Evolutionary conservation across 371 early-diverging fungal species (phyloP).

Genomic region (Syncephalastrum contaminatum): DNA sequence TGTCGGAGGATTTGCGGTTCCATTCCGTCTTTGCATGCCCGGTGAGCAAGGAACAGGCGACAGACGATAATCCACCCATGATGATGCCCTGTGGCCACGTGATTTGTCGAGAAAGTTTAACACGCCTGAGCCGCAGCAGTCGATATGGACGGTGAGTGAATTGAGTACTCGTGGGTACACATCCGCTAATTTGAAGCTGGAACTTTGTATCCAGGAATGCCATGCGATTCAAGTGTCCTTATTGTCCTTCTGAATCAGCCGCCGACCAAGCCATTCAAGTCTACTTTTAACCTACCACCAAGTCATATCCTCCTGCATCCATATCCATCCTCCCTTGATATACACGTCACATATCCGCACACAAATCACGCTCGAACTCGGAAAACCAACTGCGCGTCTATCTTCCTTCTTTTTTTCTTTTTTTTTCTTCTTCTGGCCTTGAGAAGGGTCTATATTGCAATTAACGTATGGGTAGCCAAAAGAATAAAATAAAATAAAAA

Average conservation of each 20-base stretch:
- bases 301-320: neutral
- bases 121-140: constrained; percentile 71
- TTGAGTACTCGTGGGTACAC: neutral
- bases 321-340: too few relatives aligned
- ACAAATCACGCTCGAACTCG: too few relatives aligned
- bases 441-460: too few relatives aligned
- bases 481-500: too few relatives aligned
- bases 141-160: constrained; percentile 30
- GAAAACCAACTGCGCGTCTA: too few relatives aligned
- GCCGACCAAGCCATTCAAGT: constrained; percentile 76
- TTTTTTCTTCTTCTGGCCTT: too few relatives aligned
- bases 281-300: constrained; percentile 60
- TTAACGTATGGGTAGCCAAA: too few relatives aligned
- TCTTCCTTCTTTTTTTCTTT: too few relatives aligned
- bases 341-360: too few relatives aligned
- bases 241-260: constrained; percentile 89
- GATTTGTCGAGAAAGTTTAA: constrained; percentile 87
- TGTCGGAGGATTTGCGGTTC: constrained; percentile 78
- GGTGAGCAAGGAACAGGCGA: constrained; percentile 92
- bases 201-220: constrained; percentile 30
- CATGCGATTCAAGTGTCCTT: constrained; percentile 91
- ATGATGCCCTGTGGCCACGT: constrained; percentile 98
- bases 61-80: constrained; percentile 96
- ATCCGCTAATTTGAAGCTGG: neutral
- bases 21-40: constrained; percentile 99